Evolutionary conservation across 2,329 filamentous ascomycete genomes (phyloP).

Genomic region (Shiraia sp.): DNA sequence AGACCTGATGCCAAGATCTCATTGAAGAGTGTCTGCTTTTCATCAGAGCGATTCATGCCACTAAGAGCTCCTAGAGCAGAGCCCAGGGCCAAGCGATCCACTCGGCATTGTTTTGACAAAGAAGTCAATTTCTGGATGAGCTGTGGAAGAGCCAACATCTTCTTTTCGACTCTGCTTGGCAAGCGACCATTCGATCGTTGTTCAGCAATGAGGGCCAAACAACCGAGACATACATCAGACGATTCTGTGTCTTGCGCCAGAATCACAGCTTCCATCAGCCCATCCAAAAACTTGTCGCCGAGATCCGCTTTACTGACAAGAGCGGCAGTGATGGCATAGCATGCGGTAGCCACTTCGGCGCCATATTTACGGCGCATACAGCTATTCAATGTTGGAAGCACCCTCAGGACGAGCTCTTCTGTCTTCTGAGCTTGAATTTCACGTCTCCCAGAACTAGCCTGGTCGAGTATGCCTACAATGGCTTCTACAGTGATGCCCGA

Average conservation of each 20-base stretch:
- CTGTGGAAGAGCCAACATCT: conserved; percentile 65
- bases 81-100: conserved; percentile 73
- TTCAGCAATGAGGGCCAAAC: conserved; percentile 79
- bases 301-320: conserved; percentile 81
- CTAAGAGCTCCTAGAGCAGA: conserved; percentile 58
- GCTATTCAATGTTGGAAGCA: conserved; percentile 72
- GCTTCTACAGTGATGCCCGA: conserved; percentile 85
- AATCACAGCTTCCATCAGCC: conserved; percentile 87
- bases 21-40: conserved; percentile 55
- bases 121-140: conserved; percentile 63
- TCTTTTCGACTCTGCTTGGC: conserved; percentile 70
- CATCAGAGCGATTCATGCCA: conserved; percentile 18
- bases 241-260: conserved; percentile 77
- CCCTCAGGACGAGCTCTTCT: conserved; percentile 73
- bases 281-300: conserved; percentile 77
- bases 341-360: conserved; percentile 79
- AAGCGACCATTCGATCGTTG: conserved; percentile 72
- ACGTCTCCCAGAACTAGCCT: conserved; percentile 72
- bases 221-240: conserved; percentile 72
- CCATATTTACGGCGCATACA: conserved; percentile 75
- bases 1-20: conserved; percentile 63
- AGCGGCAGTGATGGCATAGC: conserved; percentile 88
- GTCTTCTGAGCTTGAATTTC: conserved; percentile 79
- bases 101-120: conserved; percentile 66
- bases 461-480: conserved; percentile 79